These are phyloP conservation scores for Scedosporium dehoogii DNA, from an alignment of 2,329 filamentous ascomycete species.

Conservation along the genomic window DNA sequence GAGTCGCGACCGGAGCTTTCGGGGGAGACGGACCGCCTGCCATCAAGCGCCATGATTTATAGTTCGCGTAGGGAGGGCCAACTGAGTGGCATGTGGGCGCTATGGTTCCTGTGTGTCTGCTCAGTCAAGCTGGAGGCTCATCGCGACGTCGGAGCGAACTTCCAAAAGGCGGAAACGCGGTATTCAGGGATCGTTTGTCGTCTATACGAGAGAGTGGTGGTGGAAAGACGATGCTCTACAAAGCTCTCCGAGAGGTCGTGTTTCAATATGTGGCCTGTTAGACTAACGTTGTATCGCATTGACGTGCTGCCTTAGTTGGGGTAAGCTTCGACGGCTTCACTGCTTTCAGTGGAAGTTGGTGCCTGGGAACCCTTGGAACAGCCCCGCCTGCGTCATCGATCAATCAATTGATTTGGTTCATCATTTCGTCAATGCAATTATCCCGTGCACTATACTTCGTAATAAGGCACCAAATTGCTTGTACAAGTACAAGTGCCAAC, in stretches of 20 bases:
- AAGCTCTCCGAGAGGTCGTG: background rate
- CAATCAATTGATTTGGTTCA: background rate
- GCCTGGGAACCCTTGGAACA: background rate
- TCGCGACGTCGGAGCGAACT: background rate
- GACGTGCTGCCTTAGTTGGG: background rate
- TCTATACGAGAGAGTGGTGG: background rate
- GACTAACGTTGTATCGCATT: background rate
- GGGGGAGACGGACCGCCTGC: conserved; percentile 57
- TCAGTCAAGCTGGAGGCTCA: background rate
- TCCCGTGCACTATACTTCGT: too few species aligned
- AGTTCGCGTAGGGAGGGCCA: background rate
- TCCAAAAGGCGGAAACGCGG: background rate
- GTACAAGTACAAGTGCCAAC: too few species aligned
- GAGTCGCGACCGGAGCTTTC: conserved; percentile 76
- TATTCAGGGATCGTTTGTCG: background rate
- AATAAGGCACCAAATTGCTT: too few species aligned
- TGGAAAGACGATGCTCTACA: background rate
- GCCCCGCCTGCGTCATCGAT: background rate
- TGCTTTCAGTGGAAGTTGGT: background rate
- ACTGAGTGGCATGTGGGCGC: background rate
- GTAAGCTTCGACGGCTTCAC: background rate
- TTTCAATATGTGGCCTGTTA: background rate
- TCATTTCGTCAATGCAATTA: too few species aligned
- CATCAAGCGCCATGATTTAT: conserved; percentile 10
- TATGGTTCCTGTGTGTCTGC: background rate